Conservation (phyloP, 2,329 filamentous ascomycete species). For the Colletotrichum sp. region DNA sequence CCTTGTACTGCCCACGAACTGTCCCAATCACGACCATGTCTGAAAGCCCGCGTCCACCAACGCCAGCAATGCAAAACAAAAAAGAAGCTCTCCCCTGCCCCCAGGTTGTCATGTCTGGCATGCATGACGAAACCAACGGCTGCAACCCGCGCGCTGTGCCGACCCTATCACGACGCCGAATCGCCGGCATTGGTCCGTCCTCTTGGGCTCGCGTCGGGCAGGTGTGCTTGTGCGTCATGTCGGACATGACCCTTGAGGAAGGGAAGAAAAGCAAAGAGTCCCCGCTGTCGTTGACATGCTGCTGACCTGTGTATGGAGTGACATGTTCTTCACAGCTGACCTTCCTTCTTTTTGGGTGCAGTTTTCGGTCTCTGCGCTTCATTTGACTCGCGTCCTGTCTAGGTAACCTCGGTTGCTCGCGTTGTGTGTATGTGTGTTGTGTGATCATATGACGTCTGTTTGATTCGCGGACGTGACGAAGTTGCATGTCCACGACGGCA, state of each 20-base stretch:
- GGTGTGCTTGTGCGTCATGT: conserved; percentile 10
- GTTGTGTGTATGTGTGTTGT: neutral
- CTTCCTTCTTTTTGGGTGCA: neutral
- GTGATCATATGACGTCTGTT: neutral
- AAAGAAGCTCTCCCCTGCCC: neutral
- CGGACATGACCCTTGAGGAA: neutral
- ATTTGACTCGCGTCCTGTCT: neutral
- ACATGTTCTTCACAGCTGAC: neutral
- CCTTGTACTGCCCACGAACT: neutral
- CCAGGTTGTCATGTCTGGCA: neutral
- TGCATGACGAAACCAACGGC: neutral
- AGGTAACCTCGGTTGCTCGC: neutral
- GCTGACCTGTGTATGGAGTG: neutral
- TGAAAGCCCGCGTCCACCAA: neutral
- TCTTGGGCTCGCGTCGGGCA: conserved; percentile 19
- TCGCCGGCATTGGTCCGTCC: neutral
- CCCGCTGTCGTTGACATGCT: neutral
- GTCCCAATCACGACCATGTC: neutral
- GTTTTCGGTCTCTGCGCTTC: neutral
- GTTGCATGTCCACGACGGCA: neutral
- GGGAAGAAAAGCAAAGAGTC: neutral
- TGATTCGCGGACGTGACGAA: neutral
- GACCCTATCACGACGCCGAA: neutral
- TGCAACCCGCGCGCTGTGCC: neutral
- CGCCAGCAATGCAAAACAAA: neutral